Evolutionary conservation across 2,329 filamentous ascomycete species (phyloP).

Genomic region (Verticillium nonalfalfae): DNA sequence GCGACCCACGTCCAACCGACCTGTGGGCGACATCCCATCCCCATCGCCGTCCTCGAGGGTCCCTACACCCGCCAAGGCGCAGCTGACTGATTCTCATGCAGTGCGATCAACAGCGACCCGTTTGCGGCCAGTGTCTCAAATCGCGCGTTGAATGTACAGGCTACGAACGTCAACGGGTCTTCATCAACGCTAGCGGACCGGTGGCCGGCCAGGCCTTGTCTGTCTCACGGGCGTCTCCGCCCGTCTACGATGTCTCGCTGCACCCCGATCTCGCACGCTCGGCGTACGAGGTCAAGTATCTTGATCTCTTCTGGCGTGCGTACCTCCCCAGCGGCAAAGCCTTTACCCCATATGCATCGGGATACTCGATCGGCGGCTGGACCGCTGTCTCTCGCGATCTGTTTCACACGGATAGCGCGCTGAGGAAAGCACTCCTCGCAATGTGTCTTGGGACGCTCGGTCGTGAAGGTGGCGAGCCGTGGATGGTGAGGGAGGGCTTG

Average conservation of each 20-base stretch:
- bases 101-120: constrained; percentile 12
- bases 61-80: background rate
- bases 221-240: background rate
- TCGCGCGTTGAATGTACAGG: constrained; percentile 9
- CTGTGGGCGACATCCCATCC: background rate
- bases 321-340: constrained; percentile 8
- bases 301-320: constrained; percentile 11
- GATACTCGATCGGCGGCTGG: constrained; percentile 12
- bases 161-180: constrained; percentile 12
- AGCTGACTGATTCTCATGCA: background rate
- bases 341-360: background rate
- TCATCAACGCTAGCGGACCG: constrained; percentile 9
- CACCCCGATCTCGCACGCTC: constrained; percentile 4
- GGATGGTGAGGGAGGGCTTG: constrained; percentile 12
- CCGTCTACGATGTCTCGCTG: background rate
- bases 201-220: background rate
- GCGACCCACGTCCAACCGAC: background rate
- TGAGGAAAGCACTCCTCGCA: constrained; percentile 12
- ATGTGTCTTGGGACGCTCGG: constrained; percentile 14
- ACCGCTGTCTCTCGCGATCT: constrained; percentile 12
- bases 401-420: constrained; percentile 10
- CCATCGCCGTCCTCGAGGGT: background rate
- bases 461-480: constrained; percentile 11
- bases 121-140: constrained; percentile 13
- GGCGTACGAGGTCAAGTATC: constrained; percentile 8